A percentile compares a stretch with the other conserved stretches of the same genome.
These are phyloP conservation scores for Sugiyamaella xylanicola DNA, from an alignment of 1,139 yeast genomes.

Conservation along the genomic window DNA sequence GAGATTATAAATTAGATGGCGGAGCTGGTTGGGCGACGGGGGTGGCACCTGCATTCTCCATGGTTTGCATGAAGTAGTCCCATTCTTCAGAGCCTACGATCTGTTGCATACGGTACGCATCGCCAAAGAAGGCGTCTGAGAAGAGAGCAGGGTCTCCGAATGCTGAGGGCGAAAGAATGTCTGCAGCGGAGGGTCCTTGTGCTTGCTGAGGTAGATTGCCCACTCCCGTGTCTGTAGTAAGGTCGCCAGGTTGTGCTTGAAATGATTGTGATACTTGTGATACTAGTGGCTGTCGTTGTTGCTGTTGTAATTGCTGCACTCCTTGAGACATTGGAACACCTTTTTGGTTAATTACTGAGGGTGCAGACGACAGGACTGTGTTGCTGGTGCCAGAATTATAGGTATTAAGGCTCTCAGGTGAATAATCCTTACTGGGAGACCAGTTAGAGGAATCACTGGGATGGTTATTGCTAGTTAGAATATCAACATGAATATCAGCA, in stretches of 20 bases:
- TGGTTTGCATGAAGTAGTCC: conserved; percentile 32
- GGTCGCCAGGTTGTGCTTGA: neutral
- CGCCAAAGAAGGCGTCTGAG: conserved; percentile 24
- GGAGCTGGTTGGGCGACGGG: conserved; percentile 2
- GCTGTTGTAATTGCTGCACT: neutral
- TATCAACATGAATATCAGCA: conserved; percentile 25
- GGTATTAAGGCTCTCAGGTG: conserved; percentile 27
- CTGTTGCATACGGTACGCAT: conserved; percentile 26
- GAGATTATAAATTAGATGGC: neutral
- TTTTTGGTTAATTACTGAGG: conserved; percentile 4
- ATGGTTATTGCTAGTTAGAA: conserved; percentile 13
- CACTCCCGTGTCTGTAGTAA: too few relatives aligned
- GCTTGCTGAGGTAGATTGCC: neutral
- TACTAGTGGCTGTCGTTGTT: neutral
- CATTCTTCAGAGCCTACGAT: conserved; percentile 33
- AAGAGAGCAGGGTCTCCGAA: conserved; percentile 9
- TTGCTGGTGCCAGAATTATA: conserved; percentile 12
- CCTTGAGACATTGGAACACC: neutral
- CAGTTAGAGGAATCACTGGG: conserved; percentile 15
- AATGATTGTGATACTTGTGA: neutral
- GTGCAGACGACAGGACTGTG: conserved; percentile 1
- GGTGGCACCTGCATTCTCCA: conserved; percentile 22
- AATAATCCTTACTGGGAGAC: conserved; percentile 21
- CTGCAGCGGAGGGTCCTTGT: neutral
- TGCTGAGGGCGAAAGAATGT: conserved; percentile 11